Evolutionary conservation across 1,139 yeast genomes (phyloP).

Genomic region (Petasospora fabianii): DNA sequence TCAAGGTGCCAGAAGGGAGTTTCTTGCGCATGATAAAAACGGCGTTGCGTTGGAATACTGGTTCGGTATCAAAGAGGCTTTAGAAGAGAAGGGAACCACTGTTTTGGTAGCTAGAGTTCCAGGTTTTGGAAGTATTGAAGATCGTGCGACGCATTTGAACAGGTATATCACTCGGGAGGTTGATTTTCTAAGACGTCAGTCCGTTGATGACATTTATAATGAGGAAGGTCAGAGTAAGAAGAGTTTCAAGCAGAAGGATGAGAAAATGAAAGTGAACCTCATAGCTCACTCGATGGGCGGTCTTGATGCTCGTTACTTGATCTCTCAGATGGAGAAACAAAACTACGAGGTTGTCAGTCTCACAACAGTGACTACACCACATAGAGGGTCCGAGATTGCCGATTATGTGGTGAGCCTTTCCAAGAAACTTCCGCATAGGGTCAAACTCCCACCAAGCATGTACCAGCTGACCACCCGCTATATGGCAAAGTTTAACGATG

Average conservation of each 20-base stretch:
- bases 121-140: constrained; percentile 72
- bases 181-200: constrained; percentile 31
- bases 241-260: constrained; percentile 23
- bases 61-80: constrained; percentile 68
- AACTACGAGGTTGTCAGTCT: constrained; percentile 62
- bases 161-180: constrained; percentile 46
- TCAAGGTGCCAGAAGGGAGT: constrained; percentile 21
- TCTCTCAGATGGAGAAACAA: constrained; percentile 45
- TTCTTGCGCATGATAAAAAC: constrained; percentile 26
- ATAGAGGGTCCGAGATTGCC: constrained; percentile 81
- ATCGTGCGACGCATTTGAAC: constrained; percentile 60
- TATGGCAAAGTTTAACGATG: constrained; percentile 51
- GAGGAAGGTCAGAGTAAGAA: constrained; percentile 16
- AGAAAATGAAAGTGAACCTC: constrained; percentile 54
- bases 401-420: constrained; percentile 51
- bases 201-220: constrained; percentile 35
- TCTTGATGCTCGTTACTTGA: constrained; percentile 73
- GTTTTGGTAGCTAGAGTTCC: constrained; percentile 79
- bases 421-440: constrained; percentile 8
- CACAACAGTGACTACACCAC: constrained; percentile 87
- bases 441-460: constrained; percentile 44
- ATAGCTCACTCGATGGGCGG: constrained; percentile 98
- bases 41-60: constrained; percentile 64
- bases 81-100: constrained; percentile 58
- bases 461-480: constrained; percentile 58